Conservation (phyloP, 306 rosid genomes). For the Vigna hirtella region DNA sequence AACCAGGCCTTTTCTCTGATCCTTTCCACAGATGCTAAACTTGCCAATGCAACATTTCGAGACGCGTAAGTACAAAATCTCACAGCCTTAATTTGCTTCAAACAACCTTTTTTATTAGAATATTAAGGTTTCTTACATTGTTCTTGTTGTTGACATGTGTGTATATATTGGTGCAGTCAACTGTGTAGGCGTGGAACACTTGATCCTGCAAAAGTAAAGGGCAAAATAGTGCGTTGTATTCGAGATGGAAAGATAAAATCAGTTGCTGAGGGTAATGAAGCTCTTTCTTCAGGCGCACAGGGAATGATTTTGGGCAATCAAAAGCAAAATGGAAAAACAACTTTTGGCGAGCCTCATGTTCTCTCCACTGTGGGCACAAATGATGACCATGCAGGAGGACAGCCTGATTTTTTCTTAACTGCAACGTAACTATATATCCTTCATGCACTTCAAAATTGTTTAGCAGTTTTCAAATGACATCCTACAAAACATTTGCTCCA, state of each 20-base stretch:
- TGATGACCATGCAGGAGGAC: no score
- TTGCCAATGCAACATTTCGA: constrained; percentile 27
- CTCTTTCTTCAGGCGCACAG: constrained; percentile 52
- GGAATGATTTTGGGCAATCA: constrained; percentile 59
- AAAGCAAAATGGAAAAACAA: constrained; percentile 31
- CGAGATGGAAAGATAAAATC: constrained; percentile 54
- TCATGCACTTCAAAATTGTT: background rate
- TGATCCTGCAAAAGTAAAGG: constrained; percentile 28
- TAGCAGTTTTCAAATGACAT: background rate
- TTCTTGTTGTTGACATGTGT: background rate
- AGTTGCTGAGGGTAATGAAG: constrained; percentile 44
- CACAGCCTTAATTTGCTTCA: background rate
- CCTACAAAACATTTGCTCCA: background rate
- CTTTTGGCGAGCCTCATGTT: constrained; percentile 55
- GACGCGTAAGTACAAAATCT: constrained; percentile 53
- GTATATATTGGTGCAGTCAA: constrained; percentile 33
- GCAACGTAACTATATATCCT: constrained; percentile 41
- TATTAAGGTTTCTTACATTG: background rate
- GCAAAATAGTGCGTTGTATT: constrained; percentile 45
- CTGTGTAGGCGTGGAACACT: constrained; percentile 39
- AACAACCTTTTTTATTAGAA: background rate
- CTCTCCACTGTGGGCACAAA: constrained; percentile 40
- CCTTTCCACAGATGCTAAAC: constrained; percentile 49
- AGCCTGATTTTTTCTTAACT: background rate
- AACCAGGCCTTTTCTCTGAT: constrained; percentile 54